phyloP scores from a whole-genome alignment of 1,284 basidiomycete species.

The Coniferiporia sulphurascens region DNA sequence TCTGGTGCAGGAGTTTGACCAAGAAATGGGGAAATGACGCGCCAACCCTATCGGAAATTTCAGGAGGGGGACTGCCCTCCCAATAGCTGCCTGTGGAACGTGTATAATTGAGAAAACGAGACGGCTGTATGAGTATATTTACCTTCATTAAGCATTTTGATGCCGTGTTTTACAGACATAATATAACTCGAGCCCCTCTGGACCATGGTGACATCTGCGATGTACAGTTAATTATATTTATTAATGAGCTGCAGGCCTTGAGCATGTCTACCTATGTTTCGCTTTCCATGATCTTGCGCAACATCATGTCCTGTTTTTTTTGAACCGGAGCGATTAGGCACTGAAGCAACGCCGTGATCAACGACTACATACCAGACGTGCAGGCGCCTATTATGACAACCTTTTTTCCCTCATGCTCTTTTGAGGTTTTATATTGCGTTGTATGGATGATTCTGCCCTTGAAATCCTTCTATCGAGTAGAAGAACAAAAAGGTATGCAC shows the following conservation, averaged over 20 bases:
- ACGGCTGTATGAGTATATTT: not conserved
- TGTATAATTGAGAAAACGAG: too few relatives aligned
- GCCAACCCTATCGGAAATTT: slow-evolving; percentile 47
- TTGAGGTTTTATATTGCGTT: slow-evolving; percentile 41
- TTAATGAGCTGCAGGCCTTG: not conserved
- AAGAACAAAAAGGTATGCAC: not conserved
- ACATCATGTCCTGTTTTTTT: slow-evolving; percentile 25
- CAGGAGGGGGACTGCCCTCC: slow-evolving; percentile 43
- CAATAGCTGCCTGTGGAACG: slow-evolving; percentile 32
- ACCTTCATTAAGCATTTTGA: slow-evolving; percentile 21
- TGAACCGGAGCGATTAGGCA: not conserved
- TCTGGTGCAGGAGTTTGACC: slow-evolving; percentile 31
- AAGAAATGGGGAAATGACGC: slow-evolving; percentile 46
- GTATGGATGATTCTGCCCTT: slow-evolving; percentile 56
- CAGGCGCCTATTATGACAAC: slow-evolving; percentile 58
- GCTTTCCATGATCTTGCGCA: slow-evolving; percentile 32
- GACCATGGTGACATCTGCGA: slow-evolving; percentile 21
- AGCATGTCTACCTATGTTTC: slow-evolving; percentile 26
- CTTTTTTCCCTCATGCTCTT: slow-evolving; percentile 50
- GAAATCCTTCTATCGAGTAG: slow-evolving; percentile 42
- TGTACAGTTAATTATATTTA: not conserved
- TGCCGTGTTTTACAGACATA: slow-evolving; percentile 32
- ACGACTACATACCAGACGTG: slow-evolving; percentile 42
- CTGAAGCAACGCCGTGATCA: not conserved
- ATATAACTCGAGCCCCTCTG: slow-evolving; percentile 38